Conservation (phyloP, 2,329 filamentous ascomycete genomes). For the Proliferodiscus dingleyae region DNA sequence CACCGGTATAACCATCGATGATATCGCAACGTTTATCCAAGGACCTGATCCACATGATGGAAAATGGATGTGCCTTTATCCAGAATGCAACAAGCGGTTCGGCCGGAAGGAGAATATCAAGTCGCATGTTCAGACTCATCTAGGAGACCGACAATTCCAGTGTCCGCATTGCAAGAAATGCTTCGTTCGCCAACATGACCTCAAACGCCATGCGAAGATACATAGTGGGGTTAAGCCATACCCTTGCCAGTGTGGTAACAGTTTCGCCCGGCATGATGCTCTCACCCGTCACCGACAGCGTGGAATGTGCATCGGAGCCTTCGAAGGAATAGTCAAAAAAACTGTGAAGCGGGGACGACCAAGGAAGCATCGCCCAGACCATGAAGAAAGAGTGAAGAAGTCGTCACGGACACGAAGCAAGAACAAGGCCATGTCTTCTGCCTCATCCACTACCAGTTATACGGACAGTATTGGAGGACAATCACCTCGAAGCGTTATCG, state of each 20-base stretch:
- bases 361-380: constrained; percentile 55
- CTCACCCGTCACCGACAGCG: constrained; percentile 90
- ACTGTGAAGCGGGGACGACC: constrained; percentile 62
- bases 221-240: constrained; percentile 96
- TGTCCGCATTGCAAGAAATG: constrained; percentile 92
- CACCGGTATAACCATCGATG: constrained; percentile 82
- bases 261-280: constrained; percentile 91
- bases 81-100: constrained; percentile 82
- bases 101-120: constrained; percentile 99
- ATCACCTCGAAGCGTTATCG: constrained; percentile 48
- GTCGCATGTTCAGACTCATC: constrained; percentile 94
- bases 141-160: constrained; percentile 91
- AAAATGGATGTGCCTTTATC: constrained; percentile 73
- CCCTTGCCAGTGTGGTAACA: constrained; percentile 88
- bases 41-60: constrained; percentile 68
- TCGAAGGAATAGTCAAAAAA: constrained; percentile 72
- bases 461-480: constrained; percentile 52
- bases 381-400: constrained; percentile 48
- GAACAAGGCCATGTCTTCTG: constrained; percentile 39
- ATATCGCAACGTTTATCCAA: constrained; percentile 70
- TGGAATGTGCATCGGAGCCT: constrained; percentile 93
- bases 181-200: constrained; percentile 94
- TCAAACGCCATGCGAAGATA: constrained; percentile 96
- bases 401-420: constrained; percentile 50
- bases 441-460: constrained; percentile 50